Percentiles rank a stretch among this genome's conserved stretches.
Evolutionary conservation across 2,329 filamentous ascomycete genomes (phyloP).

Genomic region (Beauveria sp.): DNA sequence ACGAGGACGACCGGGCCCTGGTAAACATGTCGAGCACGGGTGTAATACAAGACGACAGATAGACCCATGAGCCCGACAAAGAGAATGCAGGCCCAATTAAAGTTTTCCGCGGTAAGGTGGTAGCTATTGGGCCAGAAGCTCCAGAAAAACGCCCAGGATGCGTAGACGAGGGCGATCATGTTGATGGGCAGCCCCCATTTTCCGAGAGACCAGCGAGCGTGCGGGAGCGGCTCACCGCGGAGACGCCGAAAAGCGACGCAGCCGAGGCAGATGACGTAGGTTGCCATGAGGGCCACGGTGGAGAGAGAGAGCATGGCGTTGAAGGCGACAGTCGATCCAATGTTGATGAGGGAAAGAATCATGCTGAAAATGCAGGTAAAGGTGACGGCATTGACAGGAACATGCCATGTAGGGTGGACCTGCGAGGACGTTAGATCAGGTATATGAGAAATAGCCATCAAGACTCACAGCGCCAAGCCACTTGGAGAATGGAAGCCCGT

Average conservation of each 20-base stretch:
- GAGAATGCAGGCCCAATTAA: conserved; percentile 14
- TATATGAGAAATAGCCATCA: background rate
- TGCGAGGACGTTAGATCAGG: background rate
- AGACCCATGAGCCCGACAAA: conserved; percentile 11
- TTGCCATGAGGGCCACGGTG: conserved; percentile 14
- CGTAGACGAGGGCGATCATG: conserved; percentile 7
- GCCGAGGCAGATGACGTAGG: conserved; percentile 14
- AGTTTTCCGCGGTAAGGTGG: conserved; percentile 11
- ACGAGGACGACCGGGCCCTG: background rate
- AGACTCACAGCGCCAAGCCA: conserved; percentile 10
- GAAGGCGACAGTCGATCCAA: conserved; percentile 15
- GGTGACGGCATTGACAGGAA: conserved; percentile 13
- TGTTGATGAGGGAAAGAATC: conserved; percentile 12
- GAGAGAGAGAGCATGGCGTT: conserved; percentile 15
- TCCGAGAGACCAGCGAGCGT: conserved; percentile 13
- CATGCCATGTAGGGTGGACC: conserved; percentile 8
- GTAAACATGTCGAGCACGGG: conserved; percentile 4
- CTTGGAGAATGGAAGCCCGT: conserved; percentile 10
- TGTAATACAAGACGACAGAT: background rate
- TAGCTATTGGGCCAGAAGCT: conserved; percentile 15
- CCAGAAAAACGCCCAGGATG: conserved; percentile 15
- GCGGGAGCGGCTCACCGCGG: conserved; percentile 12
- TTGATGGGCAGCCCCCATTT: conserved; percentile 14
- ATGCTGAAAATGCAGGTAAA: conserved; percentile 12
- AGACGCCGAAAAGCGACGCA: conserved; percentile 13